phyloP scores from a whole-genome alignment of 257 asterid genomes.

The Rauvolfia tetraphylla region DNA sequence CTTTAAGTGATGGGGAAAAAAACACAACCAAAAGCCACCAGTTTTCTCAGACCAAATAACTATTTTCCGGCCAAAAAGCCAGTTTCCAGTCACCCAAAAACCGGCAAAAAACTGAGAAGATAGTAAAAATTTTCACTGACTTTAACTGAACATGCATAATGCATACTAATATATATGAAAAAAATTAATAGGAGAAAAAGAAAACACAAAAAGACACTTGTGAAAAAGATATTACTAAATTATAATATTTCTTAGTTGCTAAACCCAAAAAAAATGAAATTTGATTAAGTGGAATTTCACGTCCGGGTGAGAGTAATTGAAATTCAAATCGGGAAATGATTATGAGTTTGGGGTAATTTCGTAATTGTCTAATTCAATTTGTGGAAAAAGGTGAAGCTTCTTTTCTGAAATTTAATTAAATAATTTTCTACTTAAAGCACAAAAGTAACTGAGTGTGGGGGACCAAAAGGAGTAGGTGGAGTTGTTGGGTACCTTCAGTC shows the following conservation, averaged over 20 bases:
- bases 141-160: neutral
- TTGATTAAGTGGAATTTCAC: slow-evolving; percentile 40
- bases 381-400: slow-evolving; percentile 45
- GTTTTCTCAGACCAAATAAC: slow-evolving; percentile 14
- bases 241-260: slow-evolving; percentile 20
- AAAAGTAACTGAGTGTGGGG: slow-evolving; percentile 33
- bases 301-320: slow-evolving; percentile 41
- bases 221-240: neutral
- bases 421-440: slow-evolving; percentile 31
- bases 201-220: neutral
- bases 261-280: slow-evolving; percentile 47
- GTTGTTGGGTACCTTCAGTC: slow-evolving; percentile 37
- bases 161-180: neutral
- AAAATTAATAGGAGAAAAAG: neutral
- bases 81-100: neutral
- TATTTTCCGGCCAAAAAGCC: neutral
- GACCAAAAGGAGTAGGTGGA: slow-evolving; percentile 37
- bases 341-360: slow-evolving; percentile 13
- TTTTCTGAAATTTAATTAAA: slow-evolving; percentile 32
- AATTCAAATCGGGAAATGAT: slow-evolving; percentile 20
- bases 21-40: neutral
- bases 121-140: slow-evolving; percentile 12
- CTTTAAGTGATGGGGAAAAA: neutral
- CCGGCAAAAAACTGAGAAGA: neutral
- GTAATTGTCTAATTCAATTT: slow-evolving; percentile 16